phyloP scores from a whole-genome alignment of 495 filamentous ascomycete species.

The Penicillium bovifimosum region DNA sequence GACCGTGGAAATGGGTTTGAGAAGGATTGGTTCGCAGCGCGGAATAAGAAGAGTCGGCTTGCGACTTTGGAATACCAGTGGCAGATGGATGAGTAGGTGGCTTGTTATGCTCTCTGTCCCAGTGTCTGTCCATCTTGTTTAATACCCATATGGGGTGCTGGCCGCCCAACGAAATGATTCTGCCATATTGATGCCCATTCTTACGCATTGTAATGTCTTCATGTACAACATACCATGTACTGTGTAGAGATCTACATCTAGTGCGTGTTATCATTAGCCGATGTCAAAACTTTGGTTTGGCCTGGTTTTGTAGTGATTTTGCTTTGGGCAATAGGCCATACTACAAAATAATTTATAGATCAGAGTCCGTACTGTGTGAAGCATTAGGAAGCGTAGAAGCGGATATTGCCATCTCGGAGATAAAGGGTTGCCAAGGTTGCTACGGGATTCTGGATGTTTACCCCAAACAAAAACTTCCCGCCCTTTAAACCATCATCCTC shows the following conservation, averaged over 20 bases:
- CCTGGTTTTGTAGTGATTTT: not conserved
- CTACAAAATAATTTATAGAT: not conserved
- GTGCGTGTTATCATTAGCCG: not conserved
- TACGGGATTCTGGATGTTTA: constrained; percentile 23
- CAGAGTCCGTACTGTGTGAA: not conserved
- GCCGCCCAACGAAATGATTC: not conserved
- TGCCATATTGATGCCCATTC: not conserved
- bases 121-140: constrained; percentile 1
- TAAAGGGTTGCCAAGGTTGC: constrained; percentile 18
- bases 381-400: no score
- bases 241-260: no score
- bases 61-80: constrained; percentile 83
- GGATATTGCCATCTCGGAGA: not conserved
- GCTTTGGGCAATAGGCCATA: not conserved
- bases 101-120: not conserved
- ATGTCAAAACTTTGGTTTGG: not conserved
- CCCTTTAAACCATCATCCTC: constrained; percentile 12
- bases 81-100: constrained; percentile 80
- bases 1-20: constrained; percentile 94
- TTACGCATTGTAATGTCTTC: not conserved
- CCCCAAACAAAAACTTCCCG: constrained; percentile 25
- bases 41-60: constrained; percentile 67
- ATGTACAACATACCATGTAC: not conserved
- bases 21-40: constrained; percentile 83
- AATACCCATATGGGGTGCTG: constrained; percentile 4